Conservation (phyloP, 257 asterid species). For the Solanum sitiens region DNA sequence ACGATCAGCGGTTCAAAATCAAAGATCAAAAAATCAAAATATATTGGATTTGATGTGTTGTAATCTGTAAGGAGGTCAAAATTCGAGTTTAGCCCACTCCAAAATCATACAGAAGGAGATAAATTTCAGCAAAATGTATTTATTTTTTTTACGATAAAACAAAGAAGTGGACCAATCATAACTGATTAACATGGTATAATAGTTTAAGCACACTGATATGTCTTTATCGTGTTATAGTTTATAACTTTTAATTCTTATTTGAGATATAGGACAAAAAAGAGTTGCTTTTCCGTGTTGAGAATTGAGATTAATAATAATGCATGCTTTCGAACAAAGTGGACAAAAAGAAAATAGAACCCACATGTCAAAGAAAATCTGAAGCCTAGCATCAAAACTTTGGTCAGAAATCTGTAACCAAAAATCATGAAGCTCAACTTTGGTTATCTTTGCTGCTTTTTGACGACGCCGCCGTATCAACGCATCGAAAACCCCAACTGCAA, state of each 20-base stretch:
- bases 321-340: neutral
- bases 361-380: slow-evolving; percentile 96
- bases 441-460: slow-evolving; percentile 45
- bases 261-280: neutral
- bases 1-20: neutral
- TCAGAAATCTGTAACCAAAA: slow-evolving; percentile 84
- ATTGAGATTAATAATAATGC: neutral
- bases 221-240: neutral
- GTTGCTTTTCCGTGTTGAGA: neutral
- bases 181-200: neutral
- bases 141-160: neutral
- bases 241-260: neutral
- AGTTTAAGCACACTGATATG: neutral
- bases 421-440: slow-evolving; percentile 71
- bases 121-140: neutral
- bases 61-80: neutral
- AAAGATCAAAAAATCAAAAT: neutral
- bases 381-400: slow-evolving; percentile 85
- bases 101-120: neutral
- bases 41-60: neutral
- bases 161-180: neutral
- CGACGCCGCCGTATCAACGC: slow-evolving; percentile 67
- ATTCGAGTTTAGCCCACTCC: neutral
- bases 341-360: slow-evolving; percentile 3
- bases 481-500: slow-evolving; percentile 77